These are phyloP conservation scores for Cyberlindnera bimundalis DNA, from an alignment of 805 yeast species.

Conservation along the genomic window DNA sequence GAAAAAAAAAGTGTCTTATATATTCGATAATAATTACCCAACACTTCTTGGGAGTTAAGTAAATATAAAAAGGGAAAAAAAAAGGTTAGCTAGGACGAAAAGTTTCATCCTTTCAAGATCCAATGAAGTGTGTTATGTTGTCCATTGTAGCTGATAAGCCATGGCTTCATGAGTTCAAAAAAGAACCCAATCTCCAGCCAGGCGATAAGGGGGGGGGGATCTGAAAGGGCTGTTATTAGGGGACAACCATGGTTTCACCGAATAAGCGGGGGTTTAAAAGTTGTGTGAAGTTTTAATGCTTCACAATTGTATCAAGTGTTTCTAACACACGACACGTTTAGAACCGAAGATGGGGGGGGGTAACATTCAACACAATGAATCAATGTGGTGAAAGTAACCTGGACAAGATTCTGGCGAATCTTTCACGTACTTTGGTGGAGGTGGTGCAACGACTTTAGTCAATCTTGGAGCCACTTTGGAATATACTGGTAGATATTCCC, in stretches of 20 bases:
- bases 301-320: too few species aligned
- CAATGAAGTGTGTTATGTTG: background rate
- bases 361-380: conserved; percentile 1
- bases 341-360: too few species aligned
- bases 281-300: background rate
- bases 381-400: conserved; percentile 1
- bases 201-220: background rate
- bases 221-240: background rate
- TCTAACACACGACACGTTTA: too few species aligned
- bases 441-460: conserved; percentile 9
- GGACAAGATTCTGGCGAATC: background rate
- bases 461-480: conserved; percentile 8
- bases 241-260: background rate
- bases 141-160: conserved; percentile 1
- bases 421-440: conserved; percentile 3
- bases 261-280: background rate
- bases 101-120: conserved; percentile 3
- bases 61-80: background rate
- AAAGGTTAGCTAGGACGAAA: conserved; percentile 2
- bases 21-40: too few species aligned
- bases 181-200: conserved; percentile 3
- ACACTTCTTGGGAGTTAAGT: too few species aligned
- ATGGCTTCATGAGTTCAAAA: conserved; percentile 5
- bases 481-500: conserved; percentile 8
- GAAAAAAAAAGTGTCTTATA: background rate